Conservation (phyloP, 148 eudicot genomes). For the Persicaria tinctoria region DNA sequence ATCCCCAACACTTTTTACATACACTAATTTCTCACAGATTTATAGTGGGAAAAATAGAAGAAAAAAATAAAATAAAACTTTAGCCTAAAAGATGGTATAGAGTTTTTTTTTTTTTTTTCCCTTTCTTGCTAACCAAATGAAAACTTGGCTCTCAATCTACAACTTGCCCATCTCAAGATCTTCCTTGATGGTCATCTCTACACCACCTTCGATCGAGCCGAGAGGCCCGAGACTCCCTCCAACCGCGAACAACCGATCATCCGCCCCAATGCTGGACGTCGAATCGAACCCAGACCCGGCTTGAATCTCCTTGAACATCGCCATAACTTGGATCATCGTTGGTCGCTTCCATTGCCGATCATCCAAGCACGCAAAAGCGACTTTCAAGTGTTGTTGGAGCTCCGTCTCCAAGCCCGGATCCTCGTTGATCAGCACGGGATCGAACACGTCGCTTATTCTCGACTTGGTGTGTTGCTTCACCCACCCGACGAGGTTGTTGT, state of each 20-base stretch:
- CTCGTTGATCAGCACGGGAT: constrained; percentile 49
- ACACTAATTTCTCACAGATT: not conserved
- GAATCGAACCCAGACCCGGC: constrained; percentile 77
- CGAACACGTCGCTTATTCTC: constrained; percentile 62
- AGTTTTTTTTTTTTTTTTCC: not conserved
- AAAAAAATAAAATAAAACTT: no score
- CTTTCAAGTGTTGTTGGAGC: constrained; percentile 61
- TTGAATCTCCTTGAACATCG: constrained; percentile 86
- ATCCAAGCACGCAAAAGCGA: constrained; percentile 79
- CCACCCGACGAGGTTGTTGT: constrained; percentile 91
- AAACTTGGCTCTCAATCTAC: not conserved
- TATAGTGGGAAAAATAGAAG: not conserved
- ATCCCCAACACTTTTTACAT: not conserved
- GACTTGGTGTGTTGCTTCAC: constrained; percentile 59
- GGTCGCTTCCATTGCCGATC: constrained; percentile 75
- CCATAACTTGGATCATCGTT: constrained; percentile 97
- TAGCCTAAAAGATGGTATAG: not conserved
- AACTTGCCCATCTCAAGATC: constrained; percentile 1
- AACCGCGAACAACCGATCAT: not conserved
- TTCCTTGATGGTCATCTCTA: constrained; percentile 1
- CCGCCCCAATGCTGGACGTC: not conserved
- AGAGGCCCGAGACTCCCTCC: no score
- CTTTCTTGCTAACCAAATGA: not conserved
- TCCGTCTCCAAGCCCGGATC: constrained; percentile 63
- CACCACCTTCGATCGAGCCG: not conserved